phyloP scores from a whole-genome alignment of 2,329 filamentous ascomycete genomes.

The Chrysosphaeria jannelii region DNA sequence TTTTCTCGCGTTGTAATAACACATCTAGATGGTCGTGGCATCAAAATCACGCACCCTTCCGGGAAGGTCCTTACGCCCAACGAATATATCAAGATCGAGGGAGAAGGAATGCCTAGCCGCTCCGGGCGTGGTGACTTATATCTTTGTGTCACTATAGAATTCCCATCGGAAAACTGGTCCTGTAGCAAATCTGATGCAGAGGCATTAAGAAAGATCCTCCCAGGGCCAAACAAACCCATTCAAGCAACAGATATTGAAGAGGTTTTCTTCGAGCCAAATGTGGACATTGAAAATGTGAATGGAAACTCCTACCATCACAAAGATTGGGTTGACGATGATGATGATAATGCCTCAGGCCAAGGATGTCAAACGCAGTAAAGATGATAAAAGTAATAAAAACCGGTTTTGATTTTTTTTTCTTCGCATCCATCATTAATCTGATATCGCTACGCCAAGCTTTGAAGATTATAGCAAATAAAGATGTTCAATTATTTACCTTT shows the following conservation, averaged over 20 bases:
- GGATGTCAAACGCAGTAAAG: too few relatives aligned
- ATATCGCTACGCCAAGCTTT: too few relatives aligned
- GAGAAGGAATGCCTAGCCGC: constrained; percentile 89
- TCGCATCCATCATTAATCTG: too few relatives aligned
- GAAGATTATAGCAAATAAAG: too few relatives aligned
- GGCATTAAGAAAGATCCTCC: constrained; percentile 45
- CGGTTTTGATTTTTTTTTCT: too few relatives aligned
- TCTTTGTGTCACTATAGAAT: constrained; percentile 57
- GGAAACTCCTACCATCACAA: too few relatives aligned
- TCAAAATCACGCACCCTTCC: constrained; percentile 47
- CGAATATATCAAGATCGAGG: constrained; percentile 57
- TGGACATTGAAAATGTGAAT: constrained; percentile 44
- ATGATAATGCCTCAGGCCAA: too few relatives aligned
- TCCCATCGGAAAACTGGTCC: constrained; percentile 69
- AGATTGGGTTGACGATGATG: too few relatives aligned
- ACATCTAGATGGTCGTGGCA: constrained; percentile 79
- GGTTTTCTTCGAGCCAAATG: constrained; percentile 50
- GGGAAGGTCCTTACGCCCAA: constrained; percentile 61
- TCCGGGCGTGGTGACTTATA: constrained; percentile 70
- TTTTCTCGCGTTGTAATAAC: constrained; percentile 76
- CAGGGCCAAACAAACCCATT: constrained; percentile 28
- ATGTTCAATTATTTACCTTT: too few relatives aligned
- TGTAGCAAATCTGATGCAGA: constrained; percentile 38
- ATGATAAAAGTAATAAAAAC: too few relatives aligned
- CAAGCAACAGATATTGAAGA: constrained; percentile 55